Conservation (phyloP, 2,329 filamentous ascomycete genomes). For the Botrytis porri region DNA sequence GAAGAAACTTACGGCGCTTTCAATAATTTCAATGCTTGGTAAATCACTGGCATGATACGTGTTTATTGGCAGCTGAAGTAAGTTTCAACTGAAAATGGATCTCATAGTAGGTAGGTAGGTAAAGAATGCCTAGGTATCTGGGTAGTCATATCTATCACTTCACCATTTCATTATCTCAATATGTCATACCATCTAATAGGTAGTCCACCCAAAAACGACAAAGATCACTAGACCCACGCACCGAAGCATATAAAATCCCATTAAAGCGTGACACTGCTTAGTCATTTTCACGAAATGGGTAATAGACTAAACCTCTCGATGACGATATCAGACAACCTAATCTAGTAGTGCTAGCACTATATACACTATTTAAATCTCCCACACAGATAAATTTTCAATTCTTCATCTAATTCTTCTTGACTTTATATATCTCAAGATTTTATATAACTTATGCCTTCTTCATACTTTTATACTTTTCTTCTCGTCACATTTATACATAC, state of each 20-base stretch:
- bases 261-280: not conserved
- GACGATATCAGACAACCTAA: not conserved
- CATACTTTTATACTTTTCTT: not conserved
- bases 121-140: not conserved
- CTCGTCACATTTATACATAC: too few relatives aligned
- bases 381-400: not conserved
- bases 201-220: not conserved
- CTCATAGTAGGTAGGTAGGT: not conserved
- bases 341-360: not conserved
- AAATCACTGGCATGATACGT: not conserved
- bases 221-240: not conserved
- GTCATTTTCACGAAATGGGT: not conserved
- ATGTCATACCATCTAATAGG: not conserved
- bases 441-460: not conserved
- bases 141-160: not conserved
- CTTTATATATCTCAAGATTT: not conserved
- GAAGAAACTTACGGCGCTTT: too few relatives aligned
- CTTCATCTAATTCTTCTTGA: not conserved
- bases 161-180: not conserved
- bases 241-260: not conserved
- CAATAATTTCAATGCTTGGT: too few relatives aligned
- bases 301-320: not conserved
- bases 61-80: not conserved
- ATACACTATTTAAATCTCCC: not conserved
- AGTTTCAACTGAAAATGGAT: not conserved